Conservation (phyloP, 1,284 basidiomycete genomes). For the Malassezia vespertilionis region DNA sequence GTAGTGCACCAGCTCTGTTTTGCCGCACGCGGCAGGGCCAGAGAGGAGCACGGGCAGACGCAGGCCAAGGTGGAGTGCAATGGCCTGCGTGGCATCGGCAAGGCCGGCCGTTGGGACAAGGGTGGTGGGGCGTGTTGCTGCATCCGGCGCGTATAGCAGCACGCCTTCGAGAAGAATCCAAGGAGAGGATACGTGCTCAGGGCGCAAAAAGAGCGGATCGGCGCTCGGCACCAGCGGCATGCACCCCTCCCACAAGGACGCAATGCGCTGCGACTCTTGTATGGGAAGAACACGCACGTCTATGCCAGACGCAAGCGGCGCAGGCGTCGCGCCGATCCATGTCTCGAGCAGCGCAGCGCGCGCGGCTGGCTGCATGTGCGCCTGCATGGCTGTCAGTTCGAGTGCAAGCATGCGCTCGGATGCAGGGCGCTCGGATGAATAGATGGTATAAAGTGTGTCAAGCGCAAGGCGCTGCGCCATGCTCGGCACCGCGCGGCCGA, state of each 20-base stretch:
- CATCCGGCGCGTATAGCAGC: conserved; percentile 19
- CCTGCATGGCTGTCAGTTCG: conserved; percentile 21
- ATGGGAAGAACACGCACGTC: conserved; percentile 11
- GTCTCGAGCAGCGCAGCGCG: conserved; percentile 22
- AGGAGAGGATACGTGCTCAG: not conserved
- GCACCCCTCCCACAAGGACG: conserved; percentile 5
- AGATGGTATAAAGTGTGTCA: conserved; percentile 18
- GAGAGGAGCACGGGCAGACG: conserved; percentile 72
- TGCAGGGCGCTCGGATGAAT: conserved; percentile 8
- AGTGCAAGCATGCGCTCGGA: conserved; percentile 25
- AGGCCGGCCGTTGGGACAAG: conserved; percentile 60
- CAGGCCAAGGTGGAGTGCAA: conserved; percentile 60
- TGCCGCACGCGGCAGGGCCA: conserved; percentile 79
- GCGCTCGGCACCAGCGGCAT: not conserved
- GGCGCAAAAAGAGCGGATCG: not conserved
- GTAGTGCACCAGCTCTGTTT: conserved; percentile 68
- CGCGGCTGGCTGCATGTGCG: conserved; percentile 20
- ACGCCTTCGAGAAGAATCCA: conserved; percentile 25
- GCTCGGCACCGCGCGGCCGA: conserved; percentile 15
- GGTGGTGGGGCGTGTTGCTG: not conserved
- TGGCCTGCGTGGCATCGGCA: conserved; percentile 54
- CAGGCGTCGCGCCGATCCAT: conserved; percentile 12
- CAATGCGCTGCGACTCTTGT: conserved; percentile 5
- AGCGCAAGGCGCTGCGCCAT: conserved; percentile 8
- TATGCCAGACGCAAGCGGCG: not conserved